Evolutionary conservation across 2,329 filamentous ascomycete genomes (phyloP).

Genomic region (Paraconiothyrium sp.): DNA sequence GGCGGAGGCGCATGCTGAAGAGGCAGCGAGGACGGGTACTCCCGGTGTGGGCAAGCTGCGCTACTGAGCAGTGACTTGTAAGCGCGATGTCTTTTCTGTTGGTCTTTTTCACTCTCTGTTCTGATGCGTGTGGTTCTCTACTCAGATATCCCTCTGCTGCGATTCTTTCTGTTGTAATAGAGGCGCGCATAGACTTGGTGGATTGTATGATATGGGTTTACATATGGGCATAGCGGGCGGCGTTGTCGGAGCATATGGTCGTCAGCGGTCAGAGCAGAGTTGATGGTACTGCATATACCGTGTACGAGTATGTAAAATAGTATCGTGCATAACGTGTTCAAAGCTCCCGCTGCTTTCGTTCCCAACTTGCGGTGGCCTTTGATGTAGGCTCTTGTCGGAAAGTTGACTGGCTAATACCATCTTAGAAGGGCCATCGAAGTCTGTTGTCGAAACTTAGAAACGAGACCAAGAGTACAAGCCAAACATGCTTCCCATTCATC

Average conservation of each 20-base stretch:
- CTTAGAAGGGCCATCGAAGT: too few species aligned
- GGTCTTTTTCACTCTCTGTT: slow-evolving; percentile 10
- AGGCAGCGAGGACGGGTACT: slow-evolving; percentile 11
- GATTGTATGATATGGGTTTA: slow-evolving; percentile 6
- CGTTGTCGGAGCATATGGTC: slow-evolving; percentile 14
- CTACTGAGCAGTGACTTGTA: neutral
- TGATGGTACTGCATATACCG: neutral
- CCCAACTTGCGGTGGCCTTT: too few species aligned
- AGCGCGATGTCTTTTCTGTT: neutral
- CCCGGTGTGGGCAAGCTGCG: slow-evolving; percentile 6
- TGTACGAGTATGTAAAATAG: neutral
- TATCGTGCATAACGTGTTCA: neutral
- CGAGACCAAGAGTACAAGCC: neutral
- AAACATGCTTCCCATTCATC: neutral
- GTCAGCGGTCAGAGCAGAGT: neutral
- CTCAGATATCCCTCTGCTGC: slow-evolving; percentile 29
- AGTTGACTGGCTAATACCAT: too few species aligned
- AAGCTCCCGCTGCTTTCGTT: neutral
- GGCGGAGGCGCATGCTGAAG: slow-evolving; percentile 37
- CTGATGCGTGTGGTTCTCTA: slow-evolving; percentile 27
- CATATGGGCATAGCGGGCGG: slow-evolving; percentile 23
- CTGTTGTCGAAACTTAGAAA: too few species aligned
- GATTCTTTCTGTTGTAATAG: slow-evolving; percentile 7
- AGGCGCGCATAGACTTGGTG: slow-evolving; percentile 13
- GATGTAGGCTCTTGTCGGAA: too few species aligned